A percentile compares a stretch with the other conserved stretches of the same genome.
Conservation (phyloP, 2,329 filamentous ascomycete genomes). For the Aspergillus fructus region DNA sequence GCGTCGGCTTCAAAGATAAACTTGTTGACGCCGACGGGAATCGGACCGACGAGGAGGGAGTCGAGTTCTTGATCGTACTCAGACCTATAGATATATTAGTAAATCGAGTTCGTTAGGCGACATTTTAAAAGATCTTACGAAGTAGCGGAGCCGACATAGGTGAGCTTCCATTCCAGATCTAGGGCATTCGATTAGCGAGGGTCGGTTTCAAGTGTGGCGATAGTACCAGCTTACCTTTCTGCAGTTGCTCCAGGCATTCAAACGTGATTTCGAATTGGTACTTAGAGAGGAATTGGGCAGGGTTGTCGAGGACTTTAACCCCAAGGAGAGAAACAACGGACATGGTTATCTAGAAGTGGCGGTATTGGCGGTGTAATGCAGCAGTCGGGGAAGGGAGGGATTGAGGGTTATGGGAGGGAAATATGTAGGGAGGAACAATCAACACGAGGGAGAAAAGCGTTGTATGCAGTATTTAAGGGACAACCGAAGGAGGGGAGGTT, state of each 20-base stretch:
- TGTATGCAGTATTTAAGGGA: conserved; percentile 18
- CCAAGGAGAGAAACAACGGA: conserved; percentile 94
- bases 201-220: neutral
- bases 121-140: conserved; percentile 61
- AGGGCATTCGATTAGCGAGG: conserved; percentile 19
- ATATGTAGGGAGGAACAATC: conserved; percentile 4
- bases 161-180: conserved; percentile 99
- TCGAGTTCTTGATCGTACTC: conserved; percentile 99
- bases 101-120: conserved; percentile 2
- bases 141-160: conserved; percentile 96
- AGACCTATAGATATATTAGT: conserved; percentile 57
- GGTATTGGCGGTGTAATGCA: conserved; percentile 10
- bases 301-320: conserved; percentile 96
- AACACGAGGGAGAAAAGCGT: conserved; percentile 5
- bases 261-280: conserved; percentile 99
- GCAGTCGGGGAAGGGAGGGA: neutral
- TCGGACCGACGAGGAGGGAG: conserved; percentile 92
- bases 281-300: conserved; percentile 84
- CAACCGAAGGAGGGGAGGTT: conserved; percentile 15
- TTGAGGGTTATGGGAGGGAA: neutral
- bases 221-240: conserved; percentile 66
- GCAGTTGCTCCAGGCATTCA: conserved; percentile 89
- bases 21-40: conserved; percentile 96
- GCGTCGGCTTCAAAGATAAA: conserved; percentile 96
- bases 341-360: conserved; percentile 57